Base-by-base conservation (phyloP, 1,139 yeast species). In the Geotrichum armillariae region DNA sequence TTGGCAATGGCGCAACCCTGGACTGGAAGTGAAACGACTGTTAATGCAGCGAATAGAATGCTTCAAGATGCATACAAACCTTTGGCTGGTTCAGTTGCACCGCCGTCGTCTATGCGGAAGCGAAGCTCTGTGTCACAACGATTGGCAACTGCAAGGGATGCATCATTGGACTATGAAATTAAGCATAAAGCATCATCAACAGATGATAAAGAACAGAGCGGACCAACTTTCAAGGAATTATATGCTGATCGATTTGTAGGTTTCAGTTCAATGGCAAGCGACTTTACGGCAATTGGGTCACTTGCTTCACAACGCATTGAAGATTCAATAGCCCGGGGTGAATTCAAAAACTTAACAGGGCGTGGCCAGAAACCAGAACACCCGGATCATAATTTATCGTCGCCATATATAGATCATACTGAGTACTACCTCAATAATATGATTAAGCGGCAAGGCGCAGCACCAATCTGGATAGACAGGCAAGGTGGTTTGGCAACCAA, bases 381-480 rank as follows among this genome's bases (percentile, higher is more conserved):
- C n/a, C n/a, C n/a, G 35, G 78, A 75, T 17, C 68, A 62, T 25
- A 68, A 48, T 3, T 60, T 64, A 14, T 64, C 70, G 31, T 70
- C 72, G 46, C 75, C 79, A 0, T 77, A 73, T 57, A 68, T 82
- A 9, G 85, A 80, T 57, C 68, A 79, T 23, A 82, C 86, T 0
- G 85, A 79, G 57, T 80, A 77, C 60, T 87, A 86, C 61, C 69
- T 89, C 64, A 83, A 82, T 56, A 82, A 86, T 58, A 83, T 89
- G 44, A 69, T 89, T 53, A 82, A 79, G 57, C 78, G 79, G 41
- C 96, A 89, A 65, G 90, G 87, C 42, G 82, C 86, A 0, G 72
- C 83, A 9, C 96, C 96, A 0, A 94, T 95, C 0, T 89, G 96
- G 96, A 83, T 89, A 29, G 95, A 88, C 60, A 81, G 78, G 49